Conservation (phyloP, 2,329 filamentous ascomycete species). For the Colletotrichum godetiae region DNA sequence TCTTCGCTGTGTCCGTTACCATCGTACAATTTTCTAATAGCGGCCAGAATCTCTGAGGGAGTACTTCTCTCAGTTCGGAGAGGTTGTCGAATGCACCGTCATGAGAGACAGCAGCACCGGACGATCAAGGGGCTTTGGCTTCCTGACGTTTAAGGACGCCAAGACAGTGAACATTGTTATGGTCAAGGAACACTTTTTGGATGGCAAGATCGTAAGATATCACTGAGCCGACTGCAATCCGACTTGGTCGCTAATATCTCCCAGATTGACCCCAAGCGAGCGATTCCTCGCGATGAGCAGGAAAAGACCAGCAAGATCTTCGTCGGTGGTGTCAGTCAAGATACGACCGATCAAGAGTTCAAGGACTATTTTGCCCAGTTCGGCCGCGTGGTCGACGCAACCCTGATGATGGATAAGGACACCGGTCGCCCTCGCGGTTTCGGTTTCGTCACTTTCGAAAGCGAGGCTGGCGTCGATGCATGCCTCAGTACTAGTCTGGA, state of each 20-base stretch:
- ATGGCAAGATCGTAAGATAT: slow-evolving; percentile 91
- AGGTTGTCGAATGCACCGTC: slow-evolving; percentile 98
- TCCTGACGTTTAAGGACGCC: slow-evolving; percentile 96
- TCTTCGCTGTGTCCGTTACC: background rate
- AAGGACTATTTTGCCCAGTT: slow-evolving; percentile 97
- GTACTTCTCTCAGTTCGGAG: slow-evolving; percentile 97
- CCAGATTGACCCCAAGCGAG: slow-evolving; percentile 97
- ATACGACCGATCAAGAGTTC: slow-evolving; percentile 96
- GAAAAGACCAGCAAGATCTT: slow-evolving; percentile 99
- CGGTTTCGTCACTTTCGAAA: slow-evolving; percentile 98
- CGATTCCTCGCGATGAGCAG: slow-evolving; percentile 96
- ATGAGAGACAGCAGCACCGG: slow-evolving; percentile 97
- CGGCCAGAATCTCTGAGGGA: slow-evolving; percentile 88
- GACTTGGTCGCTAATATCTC: background rate
- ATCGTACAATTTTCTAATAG: slow-evolving; percentile 31
- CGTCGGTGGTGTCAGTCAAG: slow-evolving; percentile 96
- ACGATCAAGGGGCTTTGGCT: slow-evolving; percentile 94
- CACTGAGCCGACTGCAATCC: no score
- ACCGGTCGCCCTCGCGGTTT: slow-evolving; percentile 97
- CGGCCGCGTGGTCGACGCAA: slow-evolving; percentile 94
- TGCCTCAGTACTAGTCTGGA: slow-evolving; percentile 87
- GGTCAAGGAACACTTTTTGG: slow-evolving; percentile 98
- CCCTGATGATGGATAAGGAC: slow-evolving; percentile 99
- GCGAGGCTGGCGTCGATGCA: slow-evolving; percentile 91
- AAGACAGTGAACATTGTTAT: slow-evolving; percentile 99